These are phyloP conservation scores for Tephrocybe sp. DNA, from an alignment of 768 basidiomycete species.

Conservation along the genomic window DNA sequence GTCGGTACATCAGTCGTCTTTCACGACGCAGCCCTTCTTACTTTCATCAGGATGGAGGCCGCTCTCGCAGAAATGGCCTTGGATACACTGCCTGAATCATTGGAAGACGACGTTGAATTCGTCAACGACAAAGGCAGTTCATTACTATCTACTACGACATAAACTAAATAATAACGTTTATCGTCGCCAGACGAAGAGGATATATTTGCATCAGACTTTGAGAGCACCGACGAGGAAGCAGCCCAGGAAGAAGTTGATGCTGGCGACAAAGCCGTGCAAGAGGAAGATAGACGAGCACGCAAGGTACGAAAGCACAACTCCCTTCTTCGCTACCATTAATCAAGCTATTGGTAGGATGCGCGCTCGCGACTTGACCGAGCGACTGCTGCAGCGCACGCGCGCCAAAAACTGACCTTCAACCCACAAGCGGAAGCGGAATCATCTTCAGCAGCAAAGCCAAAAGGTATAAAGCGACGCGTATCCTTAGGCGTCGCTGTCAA, in stretches of 20 bases:
- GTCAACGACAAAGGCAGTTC: constrained; percentile 55
- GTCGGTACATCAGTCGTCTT: constrained; percentile 33
- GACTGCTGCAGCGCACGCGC: constrained; percentile 64
- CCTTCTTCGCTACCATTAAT: not conserved
- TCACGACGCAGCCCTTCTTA: constrained; percentile 7
- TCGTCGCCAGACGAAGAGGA: constrained; percentile 88
- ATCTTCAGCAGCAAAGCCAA: constrained; percentile 23
- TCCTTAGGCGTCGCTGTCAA: constrained; percentile 54
- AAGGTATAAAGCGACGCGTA: constrained; percentile 44
- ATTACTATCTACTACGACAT: not conserved
- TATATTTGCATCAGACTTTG: constrained; percentile 80
- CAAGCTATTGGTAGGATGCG: constrained; percentile 38
- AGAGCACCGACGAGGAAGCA: constrained; percentile 76
- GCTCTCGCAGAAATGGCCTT: constrained; percentile 69
- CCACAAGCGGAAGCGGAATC: constrained; percentile 41
- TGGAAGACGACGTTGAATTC: constrained; percentile 76
- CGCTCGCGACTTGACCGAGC: constrained; percentile 58
- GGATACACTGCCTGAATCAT: constrained; percentile 55
- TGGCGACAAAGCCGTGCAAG: constrained; percentile 53
- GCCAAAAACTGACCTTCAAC: constrained; percentile 66
- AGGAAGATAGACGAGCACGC: constrained; percentile 55
- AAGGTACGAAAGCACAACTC: constrained; percentile 35
- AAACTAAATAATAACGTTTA: not conserved
- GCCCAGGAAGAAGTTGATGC: constrained; percentile 50
- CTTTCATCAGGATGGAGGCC: constrained; percentile 60